Evolutionary conservation across 495 filamentous ascomycete genomes (phyloP).

Genomic region (Xylaria acuta): DNA sequence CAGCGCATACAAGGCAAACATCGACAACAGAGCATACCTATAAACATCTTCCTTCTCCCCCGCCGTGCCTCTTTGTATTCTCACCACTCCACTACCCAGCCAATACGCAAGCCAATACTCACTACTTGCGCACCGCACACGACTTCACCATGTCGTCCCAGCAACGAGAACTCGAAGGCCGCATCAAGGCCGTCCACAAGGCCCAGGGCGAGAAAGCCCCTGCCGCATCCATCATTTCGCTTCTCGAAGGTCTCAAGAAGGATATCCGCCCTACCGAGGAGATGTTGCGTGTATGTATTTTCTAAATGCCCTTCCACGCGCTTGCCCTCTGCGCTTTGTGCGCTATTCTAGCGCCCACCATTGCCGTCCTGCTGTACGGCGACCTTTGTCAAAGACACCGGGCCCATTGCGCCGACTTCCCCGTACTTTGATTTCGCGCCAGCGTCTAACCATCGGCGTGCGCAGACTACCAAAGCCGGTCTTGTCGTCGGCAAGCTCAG

Average conservation of each 20-base stretch:
- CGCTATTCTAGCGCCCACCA: background rate
- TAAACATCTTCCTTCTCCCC: background rate
- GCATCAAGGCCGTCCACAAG: constrained; percentile 77
- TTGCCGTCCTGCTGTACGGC: background rate
- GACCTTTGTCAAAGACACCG: background rate
- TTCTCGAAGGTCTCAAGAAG: constrained; percentile 79
- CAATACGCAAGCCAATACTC: too few species aligned
- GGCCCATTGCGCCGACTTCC: background rate
- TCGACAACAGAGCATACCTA: background rate
- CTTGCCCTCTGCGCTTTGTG: constrained; percentile 3
- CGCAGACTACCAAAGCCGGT: constrained; percentile 85
- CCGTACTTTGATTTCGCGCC: background rate
- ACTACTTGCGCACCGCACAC: background rate
- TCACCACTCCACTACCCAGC: background rate
- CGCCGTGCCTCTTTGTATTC: background rate
- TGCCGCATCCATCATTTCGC: constrained; percentile 63
- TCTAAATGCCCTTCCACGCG: background rate
- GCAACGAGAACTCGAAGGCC: constrained; percentile 74
- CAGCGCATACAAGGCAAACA: background rate
- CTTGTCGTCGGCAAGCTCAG: constrained; percentile 86
- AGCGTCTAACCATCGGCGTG: background rate
- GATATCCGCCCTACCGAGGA: constrained; percentile 86
- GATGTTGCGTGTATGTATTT: constrained; percentile 68
- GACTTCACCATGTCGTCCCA: constrained; percentile 48
- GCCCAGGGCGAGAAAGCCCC: constrained; percentile 72